Conservation (phyloP, 768 basidiomycete species). For the Terana coerulea region DNA sequence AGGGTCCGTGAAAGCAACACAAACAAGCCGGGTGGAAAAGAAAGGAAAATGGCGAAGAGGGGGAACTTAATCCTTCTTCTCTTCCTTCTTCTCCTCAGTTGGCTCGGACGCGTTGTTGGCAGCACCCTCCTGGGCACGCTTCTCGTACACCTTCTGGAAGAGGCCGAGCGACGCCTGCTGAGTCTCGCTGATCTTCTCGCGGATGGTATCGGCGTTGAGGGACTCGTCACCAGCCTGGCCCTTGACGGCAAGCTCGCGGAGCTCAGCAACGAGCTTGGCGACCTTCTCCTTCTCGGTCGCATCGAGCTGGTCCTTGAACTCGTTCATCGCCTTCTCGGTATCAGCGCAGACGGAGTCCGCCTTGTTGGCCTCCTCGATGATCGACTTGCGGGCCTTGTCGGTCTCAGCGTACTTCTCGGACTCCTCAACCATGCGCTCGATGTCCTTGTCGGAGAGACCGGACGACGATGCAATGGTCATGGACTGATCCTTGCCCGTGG, state of each 20-base stretch:
- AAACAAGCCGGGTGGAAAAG: not conserved
- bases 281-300: conserved; percentile 93
- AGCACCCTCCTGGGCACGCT: conserved; percentile 72
- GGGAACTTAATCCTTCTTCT: conserved; percentile 78
- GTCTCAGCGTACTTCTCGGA: conserved; percentile 92
- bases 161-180: conserved; percentile 93
- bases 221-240: conserved; percentile 82
- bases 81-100: conserved; percentile 42
- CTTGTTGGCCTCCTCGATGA: conserved; percentile 97
- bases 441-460: conserved; percentile 93
- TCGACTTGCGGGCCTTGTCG: conserved; percentile 80
- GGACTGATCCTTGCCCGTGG: conserved; percentile 84
- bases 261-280: conserved; percentile 76
- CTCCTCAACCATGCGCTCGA: conserved; percentile 94
- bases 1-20: not conserved
- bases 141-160: conserved; percentile 97
- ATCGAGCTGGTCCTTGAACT: conserved; percentile 98
- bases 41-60: conserved; percentile 9
- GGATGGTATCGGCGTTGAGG: conserved; percentile 82
- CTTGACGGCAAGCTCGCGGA: conserved; percentile 85
- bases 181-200: conserved; percentile 89
- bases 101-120: conserved; percentile 45
- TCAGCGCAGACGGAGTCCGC: conserved; percentile 92
- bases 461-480: conserved; percentile 99
- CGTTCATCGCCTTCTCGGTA: conserved; percentile 96